phyloP scores from a whole-genome alignment of 2,329 filamentous ascomycete genomes.

The Ceratocystis cacaofunesta region DNA sequence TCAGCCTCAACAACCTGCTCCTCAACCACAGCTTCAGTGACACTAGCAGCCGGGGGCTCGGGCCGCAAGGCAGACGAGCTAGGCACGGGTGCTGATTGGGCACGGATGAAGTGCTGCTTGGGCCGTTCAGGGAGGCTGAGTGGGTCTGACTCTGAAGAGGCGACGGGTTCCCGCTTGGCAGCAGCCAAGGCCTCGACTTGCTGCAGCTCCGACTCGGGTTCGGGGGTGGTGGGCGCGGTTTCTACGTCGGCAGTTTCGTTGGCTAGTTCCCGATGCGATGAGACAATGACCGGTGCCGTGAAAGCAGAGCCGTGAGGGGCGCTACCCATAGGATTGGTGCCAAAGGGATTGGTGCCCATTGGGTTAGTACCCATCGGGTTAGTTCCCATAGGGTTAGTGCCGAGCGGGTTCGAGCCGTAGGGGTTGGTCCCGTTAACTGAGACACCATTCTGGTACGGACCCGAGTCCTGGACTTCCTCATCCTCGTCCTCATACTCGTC shows the following conservation, averaged over 20 bases:
- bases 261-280: background rate
- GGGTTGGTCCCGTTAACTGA: conserved; percentile 9
- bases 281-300: background rate
- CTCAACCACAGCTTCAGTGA: background rate
- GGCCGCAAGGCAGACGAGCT: background rate
- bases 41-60: background rate
- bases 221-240: conserved; percentile 15
- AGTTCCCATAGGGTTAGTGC: background rate
- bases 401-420: background rate
- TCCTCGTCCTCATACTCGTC: conserved; percentile 9
- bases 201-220: conserved; percentile 10
- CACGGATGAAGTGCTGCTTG: background rate
- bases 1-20: background rate
- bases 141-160: background rate
- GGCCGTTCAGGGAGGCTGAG: background rate
- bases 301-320: background rate
- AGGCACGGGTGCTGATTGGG: background rate
- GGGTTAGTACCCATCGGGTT: background rate
- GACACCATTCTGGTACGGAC: conserved; percentile 9
- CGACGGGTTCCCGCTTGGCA: background rate
- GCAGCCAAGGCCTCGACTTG: background rate
- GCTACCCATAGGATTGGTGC: background rate
- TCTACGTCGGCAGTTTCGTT: conserved; percentile 11
- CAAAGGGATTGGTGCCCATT: conserved; percentile 3
- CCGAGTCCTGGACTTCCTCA: conserved; percentile 9